phyloP scores from a whole-genome alignment of 768 basidiomycete species.

The Calocybe indica region DNA sequence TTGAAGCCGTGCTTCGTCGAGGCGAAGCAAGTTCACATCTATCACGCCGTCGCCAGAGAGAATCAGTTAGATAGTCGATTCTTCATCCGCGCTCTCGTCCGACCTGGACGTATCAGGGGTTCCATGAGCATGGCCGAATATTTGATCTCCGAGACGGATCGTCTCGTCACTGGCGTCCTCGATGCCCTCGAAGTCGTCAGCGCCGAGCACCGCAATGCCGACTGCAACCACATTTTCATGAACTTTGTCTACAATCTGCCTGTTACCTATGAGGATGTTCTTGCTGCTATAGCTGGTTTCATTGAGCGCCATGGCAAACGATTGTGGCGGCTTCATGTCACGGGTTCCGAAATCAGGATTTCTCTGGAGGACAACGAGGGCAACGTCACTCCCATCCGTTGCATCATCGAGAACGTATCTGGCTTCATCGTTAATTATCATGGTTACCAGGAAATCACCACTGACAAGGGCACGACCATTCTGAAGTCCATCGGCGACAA shows the following conservation, averaged over 20 bases:
- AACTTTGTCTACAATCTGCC: constrained; percentile 97
- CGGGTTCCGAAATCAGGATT: constrained; percentile 95
- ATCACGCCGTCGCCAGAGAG: constrained; percentile 91
- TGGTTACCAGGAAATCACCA: constrained; percentile 96
- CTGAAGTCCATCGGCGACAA: constrained; percentile 98
- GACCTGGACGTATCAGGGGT: constrained; percentile 90
- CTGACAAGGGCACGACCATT: constrained; percentile 92
- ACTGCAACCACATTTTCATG: constrained; percentile 98
- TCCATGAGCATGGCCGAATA: constrained; percentile 96
- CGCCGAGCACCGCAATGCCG: constrained; percentile 84
- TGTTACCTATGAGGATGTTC: constrained; percentile 93
- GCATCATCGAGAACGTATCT: constrained; percentile 97
- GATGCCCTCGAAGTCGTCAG: constrained; percentile 94
- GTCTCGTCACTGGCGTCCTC: constrained; percentile 87
- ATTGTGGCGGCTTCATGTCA: constrained; percentile 96
- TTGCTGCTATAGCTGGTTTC: constrained; percentile 97
- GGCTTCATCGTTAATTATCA: constrained; percentile 99
- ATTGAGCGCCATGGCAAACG: constrained; percentile 98
- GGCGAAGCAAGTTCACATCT: constrained; percentile 96
- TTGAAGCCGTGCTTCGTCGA: constrained; percentile 95
- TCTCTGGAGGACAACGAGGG: constrained; percentile 92
- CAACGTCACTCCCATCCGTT: constrained; percentile 92
- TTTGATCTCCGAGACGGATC: constrained; percentile 96
- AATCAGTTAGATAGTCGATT: constrained; percentile 98
- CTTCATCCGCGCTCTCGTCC: constrained; percentile 94